A percentile compares a stretch with the other conserved stretches of the same genome.
Evolutionary conservation across 2,329 filamentous ascomycete genomes (phyloP).

Genomic region (Alternaria sp.): DNA sequence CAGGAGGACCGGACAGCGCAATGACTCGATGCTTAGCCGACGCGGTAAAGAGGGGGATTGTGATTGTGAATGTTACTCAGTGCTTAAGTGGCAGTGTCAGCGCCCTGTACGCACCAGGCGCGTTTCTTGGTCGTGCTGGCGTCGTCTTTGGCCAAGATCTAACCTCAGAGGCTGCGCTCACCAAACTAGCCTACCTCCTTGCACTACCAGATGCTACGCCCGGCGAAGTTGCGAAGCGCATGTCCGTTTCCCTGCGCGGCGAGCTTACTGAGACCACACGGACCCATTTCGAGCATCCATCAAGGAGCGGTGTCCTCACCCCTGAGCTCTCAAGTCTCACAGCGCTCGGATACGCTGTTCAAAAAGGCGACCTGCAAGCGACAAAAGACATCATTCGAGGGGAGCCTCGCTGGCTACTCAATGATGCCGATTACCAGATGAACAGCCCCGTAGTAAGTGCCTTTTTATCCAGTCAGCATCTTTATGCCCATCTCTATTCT

Average conservation of each 20-base stretch:
- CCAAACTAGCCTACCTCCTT: constrained; percentile 87
- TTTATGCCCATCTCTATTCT: constrained; percentile 33
- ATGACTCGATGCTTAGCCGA: constrained; percentile 79
- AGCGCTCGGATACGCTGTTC: constrained; percentile 80
- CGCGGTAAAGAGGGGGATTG: constrained; percentile 80
- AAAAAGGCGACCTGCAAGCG: constrained; percentile 71
- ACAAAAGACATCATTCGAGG: constrained; percentile 73
- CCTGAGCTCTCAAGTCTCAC: constrained; percentile 72
- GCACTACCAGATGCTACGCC: constrained; percentile 70
- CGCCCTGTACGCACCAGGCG: constrained; percentile 55
- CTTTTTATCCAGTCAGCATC: constrained; percentile 34
- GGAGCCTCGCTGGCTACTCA: constrained; percentile 73
- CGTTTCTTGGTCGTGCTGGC: constrained; percentile 80
- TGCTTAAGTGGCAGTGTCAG: constrained; percentile 66
- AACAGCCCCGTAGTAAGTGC: constrained; percentile 68
- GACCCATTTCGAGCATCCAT: constrained; percentile 79
- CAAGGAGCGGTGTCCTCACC: constrained; percentile 62
- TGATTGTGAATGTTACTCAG: constrained; percentile 91
- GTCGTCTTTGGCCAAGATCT: constrained; percentile 90
- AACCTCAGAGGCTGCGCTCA: constrained; percentile 88
- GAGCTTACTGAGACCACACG: constrained; percentile 81
- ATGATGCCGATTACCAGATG: constrained; percentile 80
- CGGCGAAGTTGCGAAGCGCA: constrained; percentile 71
- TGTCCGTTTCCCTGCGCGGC: constrained; percentile 79
- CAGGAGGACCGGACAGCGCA: constrained; percentile 79